Base-by-base conservation (phyloP, 805 yeast species). In the Candida morakotiae region DNA sequence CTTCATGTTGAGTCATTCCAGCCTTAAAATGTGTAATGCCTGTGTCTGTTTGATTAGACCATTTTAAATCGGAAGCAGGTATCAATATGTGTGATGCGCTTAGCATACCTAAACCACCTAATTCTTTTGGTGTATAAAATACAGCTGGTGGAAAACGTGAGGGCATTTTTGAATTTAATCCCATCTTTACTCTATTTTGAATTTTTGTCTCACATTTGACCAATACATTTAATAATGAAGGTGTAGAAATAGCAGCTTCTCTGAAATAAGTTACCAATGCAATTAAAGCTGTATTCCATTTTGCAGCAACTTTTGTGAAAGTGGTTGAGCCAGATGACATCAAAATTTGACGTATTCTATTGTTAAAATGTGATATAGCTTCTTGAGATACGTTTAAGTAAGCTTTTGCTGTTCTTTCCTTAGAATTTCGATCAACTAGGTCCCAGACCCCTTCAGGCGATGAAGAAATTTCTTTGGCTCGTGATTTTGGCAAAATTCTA, bases 121-220 rank as follows among this genome's bases (percentile, higher is more conserved):
- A 64, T 56, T 93, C 99, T 49, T 89, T 91, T 0, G 98, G 98
- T 0, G 98, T 88, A 56, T 93, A 93, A 52, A 93, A 93, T 0
- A 93, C 98, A 3, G 97, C 97, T 0, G 98, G 99, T 3, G 99
- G 99, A 63, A 93, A 93, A 39, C 99, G 71, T 0, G 96, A 81
- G 1, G 99, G 99, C 99, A 93, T 93, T 60, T 93, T 93, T 10
- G 98, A 91, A 52, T 93, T 93, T 43, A 93, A 70, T 0, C 98
- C 98, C 65, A 91, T 75, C 55, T 93, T 93, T 14, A 93, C 96
- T 46, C 95, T 73, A 38, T 89, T 93, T 61, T 93, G 99, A 31
- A 93, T 83, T 52, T 85, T 82, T 0, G 96, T 89, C 53, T 93
- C 99, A 47, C 94, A 78, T 52, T 84, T 87, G 9, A 93, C 99